These are phyloP conservation scores for Cryphonectria japonica DNA, from an alignment of 2,329 filamentous ascomycete species.

Conservation along the genomic window DNA sequence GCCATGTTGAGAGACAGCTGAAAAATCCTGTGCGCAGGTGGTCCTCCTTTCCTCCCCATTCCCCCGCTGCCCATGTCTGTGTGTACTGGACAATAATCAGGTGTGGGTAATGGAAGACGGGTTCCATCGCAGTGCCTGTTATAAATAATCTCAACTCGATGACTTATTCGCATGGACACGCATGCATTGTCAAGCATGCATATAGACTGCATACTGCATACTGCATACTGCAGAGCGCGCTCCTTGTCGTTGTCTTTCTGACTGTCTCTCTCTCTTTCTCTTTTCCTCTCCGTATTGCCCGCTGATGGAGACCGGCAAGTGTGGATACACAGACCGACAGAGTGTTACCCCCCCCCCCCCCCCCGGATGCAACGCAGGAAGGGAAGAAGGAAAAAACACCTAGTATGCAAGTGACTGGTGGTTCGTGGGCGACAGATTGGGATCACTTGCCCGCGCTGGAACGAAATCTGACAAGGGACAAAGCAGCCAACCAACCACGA, in stretches of 20 bases:
- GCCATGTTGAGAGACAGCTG: constrained; percentile 17
- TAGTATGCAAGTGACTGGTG: background rate
- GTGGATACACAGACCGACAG: constrained; percentile 8
- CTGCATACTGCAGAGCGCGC: too few relatives aligned
- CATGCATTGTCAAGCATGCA: background rate
- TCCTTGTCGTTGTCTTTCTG: too few relatives aligned
- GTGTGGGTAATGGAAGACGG: background rate
- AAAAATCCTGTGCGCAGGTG: constrained; percentile 10
- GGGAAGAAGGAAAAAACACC: background rate
- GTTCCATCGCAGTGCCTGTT: background rate
- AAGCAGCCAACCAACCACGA: constrained; percentile 13
- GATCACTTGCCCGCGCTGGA: constrained; percentile 1
- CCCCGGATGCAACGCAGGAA: background rate
- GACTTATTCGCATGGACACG: background rate
- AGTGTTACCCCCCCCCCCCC: constrained; percentile 11
- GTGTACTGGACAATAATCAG: background rate
- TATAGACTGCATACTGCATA: background rate
- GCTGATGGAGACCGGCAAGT: background rate
- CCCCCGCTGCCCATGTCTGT: background rate
- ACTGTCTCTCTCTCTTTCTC: too few relatives aligned
- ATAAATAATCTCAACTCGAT: background rate
- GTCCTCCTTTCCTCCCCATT: background rate
- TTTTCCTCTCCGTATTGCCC: background rate
- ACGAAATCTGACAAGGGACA: background rate
- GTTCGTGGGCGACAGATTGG: constrained; percentile 11